Conservation (phyloP, 345 rosid genomes). For the Acer negundo region DNA sequence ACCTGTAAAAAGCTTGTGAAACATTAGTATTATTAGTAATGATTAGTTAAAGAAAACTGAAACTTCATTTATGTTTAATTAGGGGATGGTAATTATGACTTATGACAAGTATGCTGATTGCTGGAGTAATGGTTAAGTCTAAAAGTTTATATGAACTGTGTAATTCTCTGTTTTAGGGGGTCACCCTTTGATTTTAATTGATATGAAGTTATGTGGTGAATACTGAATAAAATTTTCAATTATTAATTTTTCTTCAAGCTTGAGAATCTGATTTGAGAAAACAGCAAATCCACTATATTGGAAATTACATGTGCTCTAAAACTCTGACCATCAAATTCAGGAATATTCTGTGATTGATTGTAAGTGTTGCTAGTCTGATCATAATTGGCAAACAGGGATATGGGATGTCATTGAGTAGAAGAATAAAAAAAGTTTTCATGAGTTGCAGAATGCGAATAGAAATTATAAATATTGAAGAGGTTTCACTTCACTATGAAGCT, state of each 20-base stretch:
- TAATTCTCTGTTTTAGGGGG: neutral
- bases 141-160: neutral
- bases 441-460: neutral
- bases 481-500: conserved; percentile 10
- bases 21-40: too few relatives aligned
- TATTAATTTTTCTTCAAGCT: neutral
- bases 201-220: neutral
- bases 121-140: neutral
- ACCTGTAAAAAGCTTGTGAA: too few relatives aligned
- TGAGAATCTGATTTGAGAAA: neutral
- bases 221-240: neutral
- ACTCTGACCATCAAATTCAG: neutral
- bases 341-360: neutral
- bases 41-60: neutral
- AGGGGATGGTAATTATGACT: neutral
- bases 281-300: neutral
- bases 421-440: neutral
- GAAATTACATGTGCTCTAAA: neutral
- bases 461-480: neutral
- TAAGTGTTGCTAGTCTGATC: neutral
- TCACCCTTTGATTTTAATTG: neutral
- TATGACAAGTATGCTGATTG: neutral
- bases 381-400: neutral
- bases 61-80: neutral
- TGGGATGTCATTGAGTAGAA: neutral